These are phyloP conservation scores for Fraxinus xanthoxyloides DNA, from an alignment of 305 asterid genomes.

Conservation along the genomic window DNA sequence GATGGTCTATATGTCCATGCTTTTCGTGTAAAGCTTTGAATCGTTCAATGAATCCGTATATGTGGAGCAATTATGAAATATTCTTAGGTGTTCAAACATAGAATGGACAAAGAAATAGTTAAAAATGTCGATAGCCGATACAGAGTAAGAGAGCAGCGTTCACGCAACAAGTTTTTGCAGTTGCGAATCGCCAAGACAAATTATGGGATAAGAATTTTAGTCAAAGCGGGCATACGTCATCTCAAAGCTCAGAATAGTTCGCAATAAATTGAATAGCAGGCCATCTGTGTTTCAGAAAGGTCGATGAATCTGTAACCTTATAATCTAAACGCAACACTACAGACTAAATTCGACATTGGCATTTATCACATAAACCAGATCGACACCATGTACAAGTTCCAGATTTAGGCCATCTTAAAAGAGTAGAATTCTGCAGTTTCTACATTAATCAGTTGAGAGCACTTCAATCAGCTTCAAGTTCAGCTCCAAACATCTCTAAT, in stretches of 20 bases:
- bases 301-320: neutral
- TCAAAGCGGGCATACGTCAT: neutral
- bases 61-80: neutral
- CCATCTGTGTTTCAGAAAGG: neutral
- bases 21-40: neutral
- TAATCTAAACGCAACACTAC: conserved; percentile 9
- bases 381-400: conserved; percentile 19
- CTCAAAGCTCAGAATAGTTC: neutral
- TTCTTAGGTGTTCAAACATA: neutral
- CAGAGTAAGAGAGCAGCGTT: neutral
- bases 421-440: conserved; percentile 3
- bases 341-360: conserved; percentile 6
- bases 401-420: conserved; percentile 20
- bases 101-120: neutral
- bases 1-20: neutral
- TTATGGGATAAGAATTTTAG: neutral
- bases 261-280: neutral
- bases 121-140: neutral
- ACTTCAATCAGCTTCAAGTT: conserved; percentile 69
- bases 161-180: neutral
- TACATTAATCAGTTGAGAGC: neutral
- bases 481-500: conserved; percentile 82
- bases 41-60: neutral
- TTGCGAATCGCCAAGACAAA: neutral
- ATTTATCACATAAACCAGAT: neutral